Base-by-base conservation (phyloP, 768 basidiomycete species). In the Leccinum sublutescens region DNA sequence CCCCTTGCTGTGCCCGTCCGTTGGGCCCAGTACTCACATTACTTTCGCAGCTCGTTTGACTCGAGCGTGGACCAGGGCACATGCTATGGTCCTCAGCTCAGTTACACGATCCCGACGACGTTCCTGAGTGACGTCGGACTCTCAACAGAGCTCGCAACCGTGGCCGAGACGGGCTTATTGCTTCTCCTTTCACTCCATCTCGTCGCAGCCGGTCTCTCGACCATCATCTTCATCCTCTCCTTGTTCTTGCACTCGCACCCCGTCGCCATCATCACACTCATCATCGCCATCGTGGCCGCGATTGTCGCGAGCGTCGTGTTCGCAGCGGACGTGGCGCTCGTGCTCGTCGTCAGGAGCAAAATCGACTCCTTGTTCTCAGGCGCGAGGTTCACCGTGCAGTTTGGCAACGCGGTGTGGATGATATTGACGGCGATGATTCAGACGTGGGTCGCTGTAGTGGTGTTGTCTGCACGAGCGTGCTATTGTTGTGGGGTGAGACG, bases 321-420 rank as follows among this genome's bases (percentile, higher is more conserved):
- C 38, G 86, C 78, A 1, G 77, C 81, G 1, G 90, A 92, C 67
- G 60, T 90, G 27, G 85, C 83, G 1, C 66, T 91, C 36, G 83
- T 87, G 15, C 59, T 85, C 19, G 73, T 82, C 6, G 84, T 82
- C 11, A 77, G 73, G 65, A 64, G 75, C 52, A 72, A 82, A 49
- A 67, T 90, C 25, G 36, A 73, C 29, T 65, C 71, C 12, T 33
- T 82, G 14, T 54, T 68, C 21, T 67, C 78, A 0, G 74, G 70
- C 8, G 74, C 79, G 50, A 62, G 72, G 49, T 77, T 90, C 27
- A 70, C 64, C 0, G 78, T 86, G 9, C 60, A 70, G 12, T 88
- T 82, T 71, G 88, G 90, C n/a, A 84, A 85, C 60, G 88, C 71
- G 9, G 80, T 87, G 8, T 91, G 89, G 89, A 82, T 92, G 82